Evolutionary conservation across 2,329 filamentous ascomycete species (phyloP), one percentile per base, ranked within the genome.

Genomic region (Clathrospora elynae): DNA sequence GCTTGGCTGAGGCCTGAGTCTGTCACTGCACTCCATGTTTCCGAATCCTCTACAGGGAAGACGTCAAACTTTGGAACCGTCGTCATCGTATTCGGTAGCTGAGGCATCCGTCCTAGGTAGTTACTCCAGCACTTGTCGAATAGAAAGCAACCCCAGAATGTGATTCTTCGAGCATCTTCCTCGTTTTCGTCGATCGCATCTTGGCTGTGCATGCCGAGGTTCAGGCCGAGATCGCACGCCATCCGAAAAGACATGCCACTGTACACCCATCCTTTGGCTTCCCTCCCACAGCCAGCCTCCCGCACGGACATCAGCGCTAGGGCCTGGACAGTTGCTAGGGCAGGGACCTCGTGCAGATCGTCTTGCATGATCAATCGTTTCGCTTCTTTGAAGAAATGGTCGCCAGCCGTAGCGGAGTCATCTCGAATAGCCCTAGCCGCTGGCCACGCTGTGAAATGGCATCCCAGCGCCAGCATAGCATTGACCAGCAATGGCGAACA

Each of bases 81-180:
- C 59, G 90, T 87, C 6, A 88, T 87, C 19, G 84, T 83, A 28
- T 83, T 85, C 0, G 89, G 86, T 8, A 97, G 75, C 68, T 96
- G 92, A 8, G 93, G 92, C 49, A 96, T 78, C 29, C 93, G 86
- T 33, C 93, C 92, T 17, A 97, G 81, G 59, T 97, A 97, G 67
- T 96, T 97, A 35, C 91, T 96, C 91, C 92, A 97, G 69, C 90
- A 95, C 78, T 96, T 97, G 75, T 99, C 93, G 67, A 97, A 95
- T n/a, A 96, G 73, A 70, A 93, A 97, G 67, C 91, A 96, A 5
- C 93, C 93, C 93, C 93, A 97, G 64, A 96, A 97, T 0, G 93
- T 97, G 28, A 97, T 86, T 38, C 88, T 81, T 25, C 93, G 80
- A 2, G 90, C 91, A 71, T 99, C 93, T 25, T 95, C 81, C 68